phyloP scores from a whole-genome alignment of 306 rosid species.

The Sicyos edulis region DNA sequence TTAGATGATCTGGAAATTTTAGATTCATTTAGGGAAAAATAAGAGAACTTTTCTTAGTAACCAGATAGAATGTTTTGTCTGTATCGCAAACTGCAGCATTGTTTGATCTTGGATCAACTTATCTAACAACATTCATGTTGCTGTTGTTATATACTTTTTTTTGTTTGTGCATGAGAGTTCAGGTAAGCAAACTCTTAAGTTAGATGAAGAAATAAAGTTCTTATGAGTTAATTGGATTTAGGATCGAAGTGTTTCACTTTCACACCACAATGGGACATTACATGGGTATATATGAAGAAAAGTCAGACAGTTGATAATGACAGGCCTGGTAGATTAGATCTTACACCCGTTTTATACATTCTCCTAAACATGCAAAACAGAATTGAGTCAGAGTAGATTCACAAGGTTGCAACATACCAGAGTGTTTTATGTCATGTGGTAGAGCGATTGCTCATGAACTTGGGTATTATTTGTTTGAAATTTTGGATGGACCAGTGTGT shows the following conservation, averaged over 20 bases:
- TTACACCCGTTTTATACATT: background rate
- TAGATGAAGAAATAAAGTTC: background rate
- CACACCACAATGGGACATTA: background rate
- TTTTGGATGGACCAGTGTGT: constrained; percentile 3
- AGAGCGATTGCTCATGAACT: background rate
- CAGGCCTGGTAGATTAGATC: background rate
- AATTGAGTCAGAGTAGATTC: background rate
- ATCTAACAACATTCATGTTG: background rate
- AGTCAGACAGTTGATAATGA: background rate
- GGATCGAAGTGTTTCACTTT: background rate
- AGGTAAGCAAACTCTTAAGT: background rate
- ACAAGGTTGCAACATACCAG: background rate
- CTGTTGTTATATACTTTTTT: background rate
- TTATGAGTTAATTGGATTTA: constrained; percentile 1
- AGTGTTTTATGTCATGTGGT: background rate
- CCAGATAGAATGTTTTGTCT: background rate
- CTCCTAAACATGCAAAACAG: background rate
- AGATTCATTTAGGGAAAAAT: background rate
- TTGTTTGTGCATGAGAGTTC: background rate
- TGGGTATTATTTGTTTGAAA: background rate
- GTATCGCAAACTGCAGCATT: background rate
- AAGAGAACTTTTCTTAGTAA: background rate
- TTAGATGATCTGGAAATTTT: background rate
- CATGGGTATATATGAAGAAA: background rate
- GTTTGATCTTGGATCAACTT: background rate